Evolutionary conservation across 176 grass and related monocot genomes (phyloP), one percentile per base, ranked within the genome.

Genomic region (Oryza glumipatula): DNA sequence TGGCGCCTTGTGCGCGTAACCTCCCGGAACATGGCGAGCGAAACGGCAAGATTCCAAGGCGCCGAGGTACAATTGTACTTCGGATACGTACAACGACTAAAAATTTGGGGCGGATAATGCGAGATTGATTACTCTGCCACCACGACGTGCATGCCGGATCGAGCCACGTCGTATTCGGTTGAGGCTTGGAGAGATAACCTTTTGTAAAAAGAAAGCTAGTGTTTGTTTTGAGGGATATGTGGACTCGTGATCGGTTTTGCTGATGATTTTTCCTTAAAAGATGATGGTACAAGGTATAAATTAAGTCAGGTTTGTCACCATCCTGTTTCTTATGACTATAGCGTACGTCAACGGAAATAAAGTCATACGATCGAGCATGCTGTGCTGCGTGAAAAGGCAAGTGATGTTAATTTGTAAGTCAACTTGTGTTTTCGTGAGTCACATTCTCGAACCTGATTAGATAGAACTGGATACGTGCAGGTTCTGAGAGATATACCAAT

Each of bases 11-110:
- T 10, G 36, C 76, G 58, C 52, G 6, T 63, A 19, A n/a, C 72
- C 33, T 14, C 30, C 63, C 21, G 70, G 65, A 49, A 58, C 67
- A 56, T 56, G 72, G 78, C 78, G 52, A 86, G 39, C 39, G 7
- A 41, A 0, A 77, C 72, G 65, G 78, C 82, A 72, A 72, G 44
- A 54, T 36, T 76, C 72, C 77, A 81, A 44, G 15, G 15, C 15
- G 51, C 28, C 24, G 10, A 49, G 32, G 49, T 14, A 36, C 17
- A 23, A 6, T 33, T 28, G 35, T 32, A 32, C 30, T 58, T 26
- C 13, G 51, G 16, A 4, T 76, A 36, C 52, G 39, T 41, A 41
- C 39, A 41, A 5, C 48, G 28, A 56, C 30, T 21, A 36, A 12
- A 73, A 3, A 2, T n/a, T 21, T 58, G 17, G 5, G 5, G 16